These are phyloP conservation scores for Talaromyces albobiverticillius DNA, from an alignment of 2,329 filamentous ascomycete species.

Conservation along the genomic window DNA sequence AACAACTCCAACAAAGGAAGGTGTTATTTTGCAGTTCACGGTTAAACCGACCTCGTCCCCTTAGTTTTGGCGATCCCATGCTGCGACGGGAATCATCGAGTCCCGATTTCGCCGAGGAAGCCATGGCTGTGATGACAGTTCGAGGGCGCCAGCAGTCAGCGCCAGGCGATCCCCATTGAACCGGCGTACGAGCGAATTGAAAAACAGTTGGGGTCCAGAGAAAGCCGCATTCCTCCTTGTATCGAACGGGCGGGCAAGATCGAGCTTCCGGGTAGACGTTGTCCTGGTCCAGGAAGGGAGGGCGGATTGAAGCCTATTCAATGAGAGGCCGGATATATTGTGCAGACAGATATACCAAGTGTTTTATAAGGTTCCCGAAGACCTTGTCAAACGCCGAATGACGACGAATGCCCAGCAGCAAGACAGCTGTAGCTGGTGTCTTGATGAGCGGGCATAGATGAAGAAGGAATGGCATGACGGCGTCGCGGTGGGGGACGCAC, in stretches of 20 bases:
- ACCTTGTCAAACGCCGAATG: slow-evolving; percentile 10
- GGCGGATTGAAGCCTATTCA: neutral
- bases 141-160: slow-evolving; percentile 32
- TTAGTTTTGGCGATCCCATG: slow-evolving; percentile 46
- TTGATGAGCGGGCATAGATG: slow-evolving; percentile 11
- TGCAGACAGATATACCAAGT: slow-evolving; percentile 5
- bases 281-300: slow-evolving; percentile 14
- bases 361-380: neutral
- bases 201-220: slow-evolving; percentile 26
- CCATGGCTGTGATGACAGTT: slow-evolving; percentile 37
- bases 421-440: slow-evolving; percentile 11
- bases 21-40: neutral
- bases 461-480: slow-evolving; percentile 10
- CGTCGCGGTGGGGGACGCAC: slow-evolving; percentile 15
- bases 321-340: neutral
- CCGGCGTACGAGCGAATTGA: slow-evolving; percentile 26
- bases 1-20: neutral
- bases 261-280: slow-evolving; percentile 13
- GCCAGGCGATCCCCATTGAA: slow-evolving; percentile 40
- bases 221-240: slow-evolving; percentile 37
- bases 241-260: slow-evolving; percentile 14
- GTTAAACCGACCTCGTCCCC: slow-evolving; percentile 44
- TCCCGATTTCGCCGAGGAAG: slow-evolving; percentile 41
- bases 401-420: slow-evolving; percentile 15
- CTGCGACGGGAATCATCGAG: slow-evolving; percentile 46